Conservation (phyloP, 2,329 filamentous ascomycete species). For the Colletotrichum sp. region DNA sequence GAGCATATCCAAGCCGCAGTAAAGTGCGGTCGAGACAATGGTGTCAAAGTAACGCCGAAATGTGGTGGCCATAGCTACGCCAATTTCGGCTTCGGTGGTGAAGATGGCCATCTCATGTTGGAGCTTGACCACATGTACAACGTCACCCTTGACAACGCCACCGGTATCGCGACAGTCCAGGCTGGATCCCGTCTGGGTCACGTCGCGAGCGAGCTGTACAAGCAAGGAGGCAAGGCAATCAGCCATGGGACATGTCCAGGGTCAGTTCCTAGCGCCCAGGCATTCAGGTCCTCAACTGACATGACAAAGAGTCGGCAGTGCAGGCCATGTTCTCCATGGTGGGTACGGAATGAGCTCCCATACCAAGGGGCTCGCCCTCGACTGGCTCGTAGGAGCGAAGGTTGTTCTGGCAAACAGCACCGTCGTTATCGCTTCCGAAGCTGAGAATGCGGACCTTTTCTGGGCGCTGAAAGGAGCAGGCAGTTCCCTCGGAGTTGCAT, state of each 20-base stretch:
- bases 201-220: constrained; percentile 39
- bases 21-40: constrained; percentile 43
- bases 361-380: constrained; percentile 31
- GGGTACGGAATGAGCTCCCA: constrained; percentile 30
- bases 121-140: constrained; percentile 43
- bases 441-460: constrained; percentile 41
- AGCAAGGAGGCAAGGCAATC: constrained; percentile 38
- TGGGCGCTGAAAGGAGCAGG: constrained; percentile 47
- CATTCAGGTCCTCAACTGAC: not conserved
- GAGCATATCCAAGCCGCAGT: constrained; percentile 50
- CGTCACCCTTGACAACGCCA: constrained; percentile 33
- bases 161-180: constrained; percentile 39
- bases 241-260: constrained; percentile 48
- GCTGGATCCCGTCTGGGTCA: constrained; percentile 48
- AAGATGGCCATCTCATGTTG: constrained; percentile 44
- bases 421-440: constrained; percentile 31
- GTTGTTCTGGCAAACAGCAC: constrained; percentile 40
- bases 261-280: not conserved
- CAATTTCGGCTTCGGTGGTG: constrained; percentile 49
- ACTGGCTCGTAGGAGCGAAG: constrained; percentile 37
- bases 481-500: constrained; percentile 43
- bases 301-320: constrained; percentile 42
- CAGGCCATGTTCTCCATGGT: constrained; percentile 51
- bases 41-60: constrained; percentile 53
- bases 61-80: constrained; percentile 60